Conservation (phyloP, 768 basidiomycete species). For the Coprinellus micaceus region DNA sequence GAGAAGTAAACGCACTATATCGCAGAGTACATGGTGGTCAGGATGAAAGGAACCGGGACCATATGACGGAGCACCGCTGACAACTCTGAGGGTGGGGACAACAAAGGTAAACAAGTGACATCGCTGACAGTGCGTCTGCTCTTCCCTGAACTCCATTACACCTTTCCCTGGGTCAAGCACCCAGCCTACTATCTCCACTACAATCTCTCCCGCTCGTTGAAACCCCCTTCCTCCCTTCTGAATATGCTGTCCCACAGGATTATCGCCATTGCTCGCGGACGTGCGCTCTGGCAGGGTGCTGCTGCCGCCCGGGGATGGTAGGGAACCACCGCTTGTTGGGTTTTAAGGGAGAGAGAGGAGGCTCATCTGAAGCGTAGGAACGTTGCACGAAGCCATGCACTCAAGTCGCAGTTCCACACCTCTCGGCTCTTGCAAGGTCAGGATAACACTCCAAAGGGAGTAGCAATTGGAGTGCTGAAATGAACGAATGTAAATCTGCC, state of each 20-base stretch:
- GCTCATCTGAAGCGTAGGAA: too few relatives aligned
- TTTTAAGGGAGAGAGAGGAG: too few relatives aligned
- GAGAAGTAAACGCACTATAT: background rate
- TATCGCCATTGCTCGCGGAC: constrained; percentile 60
- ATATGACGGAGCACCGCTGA: too few relatives aligned
- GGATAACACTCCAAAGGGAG: constrained; percentile 16
- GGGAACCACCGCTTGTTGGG: constrained; percentile 1
- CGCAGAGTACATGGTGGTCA: too few relatives aligned
- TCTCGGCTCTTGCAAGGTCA: constrained; percentile 69
- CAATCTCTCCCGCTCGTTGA: background rate
- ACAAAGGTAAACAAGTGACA: constrained; percentile 7
- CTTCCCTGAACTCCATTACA: background rate
- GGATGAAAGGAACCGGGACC: too few relatives aligned
- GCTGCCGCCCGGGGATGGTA: constrained; percentile 23
- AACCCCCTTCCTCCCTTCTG: background rate
- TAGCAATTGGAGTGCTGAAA: background rate
- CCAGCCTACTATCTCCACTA: background rate
- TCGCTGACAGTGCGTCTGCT: constrained; percentile 1
- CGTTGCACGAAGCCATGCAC: constrained; percentile 41
- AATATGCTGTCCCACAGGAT: constrained; percentile 66
- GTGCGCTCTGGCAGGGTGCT: constrained; percentile 39
- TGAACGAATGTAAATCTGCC: background rate
- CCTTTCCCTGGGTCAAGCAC: too few relatives aligned
- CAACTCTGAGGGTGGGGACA: background rate
- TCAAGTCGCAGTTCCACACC: constrained; percentile 64